Percentiles rank a stretch among this genome's conserved stretches.
Evolutionary conservation across 805 yeast species (phyloP).

Genomic region (Saccharomyces kudriavzevii): DNA sequence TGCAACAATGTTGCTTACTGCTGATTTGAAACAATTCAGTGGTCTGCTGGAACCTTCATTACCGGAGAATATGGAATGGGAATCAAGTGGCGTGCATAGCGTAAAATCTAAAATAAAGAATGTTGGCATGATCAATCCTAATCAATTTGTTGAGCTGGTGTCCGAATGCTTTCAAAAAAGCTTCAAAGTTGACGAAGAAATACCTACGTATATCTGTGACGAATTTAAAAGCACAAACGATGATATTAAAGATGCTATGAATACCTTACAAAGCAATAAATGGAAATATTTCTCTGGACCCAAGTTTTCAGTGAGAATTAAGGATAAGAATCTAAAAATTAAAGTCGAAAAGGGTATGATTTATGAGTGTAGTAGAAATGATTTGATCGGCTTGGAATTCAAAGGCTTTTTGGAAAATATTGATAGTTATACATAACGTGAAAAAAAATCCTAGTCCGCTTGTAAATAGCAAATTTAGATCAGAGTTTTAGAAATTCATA

Average conservation of each 20-base stretch:
- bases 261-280: conserved; percentile 47
- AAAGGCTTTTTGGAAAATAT: conserved; percentile 8
- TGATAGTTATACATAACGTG: neutral
- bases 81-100: conserved; percentile 54
- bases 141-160: conserved; percentile 26
- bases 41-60: conserved; percentile 48
- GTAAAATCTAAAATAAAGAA: conserved; percentile 78
- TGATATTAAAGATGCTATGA: conserved; percentile 36
- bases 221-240: conserved; percentile 24
- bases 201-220: conserved; percentile 26
- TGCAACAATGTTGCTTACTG: conserved; percentile 82
- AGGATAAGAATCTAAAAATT: conserved; percentile 30
- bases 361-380: conserved; percentile 8
- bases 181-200: conserved; percentile 17
- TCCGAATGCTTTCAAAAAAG: conserved; percentile 18
- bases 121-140: conserved; percentile 38
- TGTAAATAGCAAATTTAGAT: neutral
- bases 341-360: conserved; percentile 46
- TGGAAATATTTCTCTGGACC: conserved; percentile 81
- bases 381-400: conserved; percentile 13
- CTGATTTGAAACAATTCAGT: conserved; percentile 52
- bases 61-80: conserved; percentile 37
- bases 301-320: conserved; percentile 48
- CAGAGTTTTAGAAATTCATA: too few relatives aligned
- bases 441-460: neutral